phyloP scores from a whole-genome alignment of 768 basidiomycete genomes.

The Pilatotrama ljubarskyi region DNA sequence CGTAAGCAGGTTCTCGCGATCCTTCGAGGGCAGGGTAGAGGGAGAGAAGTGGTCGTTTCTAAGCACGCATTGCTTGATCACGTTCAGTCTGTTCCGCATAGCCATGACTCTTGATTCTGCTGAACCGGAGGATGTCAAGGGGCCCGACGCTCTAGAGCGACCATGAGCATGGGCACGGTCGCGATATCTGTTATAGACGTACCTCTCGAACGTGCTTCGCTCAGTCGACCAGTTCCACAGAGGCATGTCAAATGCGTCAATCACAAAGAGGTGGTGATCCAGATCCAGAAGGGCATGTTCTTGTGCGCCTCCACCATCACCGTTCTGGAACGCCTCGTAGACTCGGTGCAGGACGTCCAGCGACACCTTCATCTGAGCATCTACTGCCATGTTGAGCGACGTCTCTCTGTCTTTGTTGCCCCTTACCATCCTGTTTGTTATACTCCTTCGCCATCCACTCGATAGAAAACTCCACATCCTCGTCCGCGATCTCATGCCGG shows the following conservation, averaged over 20 bases:
- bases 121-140: slow-evolving; percentile 75
- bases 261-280: slow-evolving; percentile 76
- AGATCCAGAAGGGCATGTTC: slow-evolving; percentile 74
- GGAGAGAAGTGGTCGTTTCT: slow-evolving; percentile 98
- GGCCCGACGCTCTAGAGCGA: slow-evolving; percentile 46
- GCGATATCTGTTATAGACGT: slow-evolving; percentile 17
- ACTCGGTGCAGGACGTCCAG: slow-evolving; percentile 65
- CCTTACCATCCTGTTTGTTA: slow-evolving; percentile 82
- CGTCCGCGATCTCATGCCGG: slow-evolving; percentile 66
- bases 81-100: slow-evolving; percentile 80
- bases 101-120: slow-evolving; percentile 80
- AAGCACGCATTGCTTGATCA: slow-evolving; percentile 91
- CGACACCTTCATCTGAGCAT: slow-evolving; percentile 83
- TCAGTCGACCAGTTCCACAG: slow-evolving; percentile 88
- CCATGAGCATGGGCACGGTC: background rate
- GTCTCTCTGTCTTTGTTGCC: too few species aligned
- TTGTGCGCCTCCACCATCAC: slow-evolving; percentile 42
- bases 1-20: slow-evolving; percentile 86
- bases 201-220: slow-evolving; percentile 88
- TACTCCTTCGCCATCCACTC: slow-evolving; percentile 85
- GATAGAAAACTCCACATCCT: slow-evolving; percentile 70
- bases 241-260: slow-evolving; percentile 97
- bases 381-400: slow-evolving; percentile 36
- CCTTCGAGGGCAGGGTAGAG: slow-evolving; percentile 86
- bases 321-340: slow-evolving; percentile 73